phyloP scores from a whole-genome alignment of 176 grass and related monocot species.

The Alopecurus myosuroides region DNA sequence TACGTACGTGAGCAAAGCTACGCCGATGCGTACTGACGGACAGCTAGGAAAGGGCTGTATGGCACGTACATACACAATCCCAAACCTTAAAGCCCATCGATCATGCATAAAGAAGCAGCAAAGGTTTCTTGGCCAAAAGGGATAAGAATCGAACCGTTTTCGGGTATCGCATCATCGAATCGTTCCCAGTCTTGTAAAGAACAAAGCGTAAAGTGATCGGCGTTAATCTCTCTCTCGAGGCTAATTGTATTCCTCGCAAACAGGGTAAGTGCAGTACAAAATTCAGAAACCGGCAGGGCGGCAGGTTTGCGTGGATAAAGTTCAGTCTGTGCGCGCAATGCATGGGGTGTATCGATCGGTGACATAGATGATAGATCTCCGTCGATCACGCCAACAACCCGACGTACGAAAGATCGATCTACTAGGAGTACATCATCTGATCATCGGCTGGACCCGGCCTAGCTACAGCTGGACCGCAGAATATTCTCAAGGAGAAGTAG shows the following conservation, averaged over 20 bases:
- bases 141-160: neutral
- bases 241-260: neutral
- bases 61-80: neutral
- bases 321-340: neutral
- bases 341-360: neutral
- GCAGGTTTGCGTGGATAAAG: neutral
- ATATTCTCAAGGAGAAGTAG: neutral
- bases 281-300: neutral
- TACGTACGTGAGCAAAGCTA: too few relatives aligned
- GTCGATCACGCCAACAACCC: neutral
- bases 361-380: slow-evolving; percentile 41
- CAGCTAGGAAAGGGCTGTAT: neutral
- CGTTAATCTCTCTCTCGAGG: neutral
- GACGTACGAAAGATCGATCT: neutral
- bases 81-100: neutral
- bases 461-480: neutral
- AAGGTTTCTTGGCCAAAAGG: neutral
- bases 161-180: neutral
- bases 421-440: neutral
- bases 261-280: neutral
- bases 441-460: neutral
- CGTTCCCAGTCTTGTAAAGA: neutral
- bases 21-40: neutral
- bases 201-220: neutral
- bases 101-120: neutral